phyloP scores from a whole-genome alignment of 352 stramenopile genomes.

The Globisporangium takayamanum region DNA sequence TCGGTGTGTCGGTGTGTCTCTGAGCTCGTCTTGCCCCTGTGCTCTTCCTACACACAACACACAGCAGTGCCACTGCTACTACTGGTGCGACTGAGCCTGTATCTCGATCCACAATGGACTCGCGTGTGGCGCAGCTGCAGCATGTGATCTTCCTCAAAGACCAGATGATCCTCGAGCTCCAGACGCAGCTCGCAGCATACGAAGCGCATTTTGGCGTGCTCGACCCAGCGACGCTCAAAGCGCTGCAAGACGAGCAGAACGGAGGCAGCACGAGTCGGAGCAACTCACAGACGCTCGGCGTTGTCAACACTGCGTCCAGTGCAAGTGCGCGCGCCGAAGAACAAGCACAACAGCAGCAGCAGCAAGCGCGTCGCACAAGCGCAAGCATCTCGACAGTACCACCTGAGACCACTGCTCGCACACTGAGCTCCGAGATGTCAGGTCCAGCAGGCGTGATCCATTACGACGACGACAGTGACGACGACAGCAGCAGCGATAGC shows the following conservation, averaged over 20 bases:
- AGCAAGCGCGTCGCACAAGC: neutral
- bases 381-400: neutral
- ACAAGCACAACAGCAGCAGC: constrained; percentile 7
- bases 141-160: constrained; percentile 83
- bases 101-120: constrained; percentile 24
- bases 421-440: neutral
- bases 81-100: neutral
- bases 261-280: constrained; percentile 4
- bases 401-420: neutral
- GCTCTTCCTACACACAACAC: neutral
- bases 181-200: constrained; percentile 65
- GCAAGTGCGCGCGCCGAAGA: constrained; percentile 9
- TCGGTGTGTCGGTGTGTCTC: neutral
- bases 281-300: constrained; percentile 6
- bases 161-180: constrained; percentile 73
- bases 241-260: constrained; percentile 22
- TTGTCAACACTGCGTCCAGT: constrained; percentile 8
- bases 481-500: neutral
- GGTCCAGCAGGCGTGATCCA: neutral
- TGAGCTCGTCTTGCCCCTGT: neutral
- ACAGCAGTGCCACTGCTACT: neutral
- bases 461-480: neutral
- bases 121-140: constrained; percentile 58
- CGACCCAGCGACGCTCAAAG: constrained; percentile 22
- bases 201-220: constrained; percentile 41